Percentiles rank a stretch among this genome's conserved stretches.
These are phyloP conservation scores for Coccinonectria pachysandricola DNA, from an alignment of 2,329 filamentous ascomycete genomes.

Conservation along the genomic window DNA sequence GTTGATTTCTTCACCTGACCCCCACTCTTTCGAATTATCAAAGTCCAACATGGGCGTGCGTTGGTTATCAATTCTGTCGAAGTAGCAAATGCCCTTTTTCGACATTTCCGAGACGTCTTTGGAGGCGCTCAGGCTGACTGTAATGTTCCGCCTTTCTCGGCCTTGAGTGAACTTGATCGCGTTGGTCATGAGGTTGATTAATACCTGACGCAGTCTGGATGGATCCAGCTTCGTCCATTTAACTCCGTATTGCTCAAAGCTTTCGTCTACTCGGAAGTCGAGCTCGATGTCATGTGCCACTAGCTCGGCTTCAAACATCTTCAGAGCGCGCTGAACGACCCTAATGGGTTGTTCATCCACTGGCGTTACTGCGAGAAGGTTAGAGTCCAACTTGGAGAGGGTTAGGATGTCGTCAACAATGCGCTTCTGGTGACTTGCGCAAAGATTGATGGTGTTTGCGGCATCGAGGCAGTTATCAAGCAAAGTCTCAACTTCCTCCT, in stretches of 20 bases:
- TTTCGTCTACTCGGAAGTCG: constrained; percentile 57
- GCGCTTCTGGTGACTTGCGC: constrained; percentile 67
- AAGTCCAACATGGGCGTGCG: constrained; percentile 28
- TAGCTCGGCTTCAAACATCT: constrained; percentile 72
- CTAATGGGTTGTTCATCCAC: constrained; percentile 58
- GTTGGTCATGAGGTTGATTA: constrained; percentile 67
- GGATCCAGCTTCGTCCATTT: constrained; percentile 69
- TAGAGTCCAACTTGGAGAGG: constrained; percentile 60
- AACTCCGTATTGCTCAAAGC: constrained; percentile 52
- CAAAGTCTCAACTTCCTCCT: constrained; percentile 36
- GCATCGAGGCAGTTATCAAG: constrained; percentile 56
- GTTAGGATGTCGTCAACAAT: constrained; percentile 60
- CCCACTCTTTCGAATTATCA: constrained; percentile 55
- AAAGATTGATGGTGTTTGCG: constrained; percentile 71
- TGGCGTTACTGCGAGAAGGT: constrained; percentile 59
- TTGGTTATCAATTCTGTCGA: constrained; percentile 33
- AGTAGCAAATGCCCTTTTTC: constrained; percentile 33
- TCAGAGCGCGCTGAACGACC: constrained; percentile 58
- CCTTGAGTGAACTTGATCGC: constrained; percentile 56
- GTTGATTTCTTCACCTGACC: constrained; percentile 58
- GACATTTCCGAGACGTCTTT: constrained; percentile 34
- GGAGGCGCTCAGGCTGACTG: constrained; percentile 55
- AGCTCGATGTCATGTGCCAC: constrained; percentile 62
- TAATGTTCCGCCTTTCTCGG: constrained; percentile 48
- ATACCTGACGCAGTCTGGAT: constrained; percentile 60